phyloP scores from a whole-genome alignment of 768 basidiomycete genomes.

The Trametes cingulata region DNA sequence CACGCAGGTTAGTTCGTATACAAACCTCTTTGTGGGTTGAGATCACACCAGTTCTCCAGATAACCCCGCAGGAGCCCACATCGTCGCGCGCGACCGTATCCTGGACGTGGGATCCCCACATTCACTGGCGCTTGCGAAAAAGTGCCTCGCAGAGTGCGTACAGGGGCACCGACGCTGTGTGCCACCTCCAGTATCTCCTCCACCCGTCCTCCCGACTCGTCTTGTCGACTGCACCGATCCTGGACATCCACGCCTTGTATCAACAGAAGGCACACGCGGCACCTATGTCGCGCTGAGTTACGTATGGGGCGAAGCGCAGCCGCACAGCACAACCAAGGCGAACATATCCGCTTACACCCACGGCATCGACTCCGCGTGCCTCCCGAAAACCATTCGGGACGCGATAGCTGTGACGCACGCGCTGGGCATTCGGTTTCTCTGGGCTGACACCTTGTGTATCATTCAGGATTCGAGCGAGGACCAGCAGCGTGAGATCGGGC shows the following conservation, averaged over 20 bases:
- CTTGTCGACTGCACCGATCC: neutral
- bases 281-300: neutral
- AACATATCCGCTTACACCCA: neutral
- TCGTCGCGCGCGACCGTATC: neutral
- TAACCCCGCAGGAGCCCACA: neutral
- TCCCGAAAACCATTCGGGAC: conserved; percentile 3
- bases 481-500: neutral
- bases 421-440: neutral
- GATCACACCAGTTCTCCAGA: neutral
- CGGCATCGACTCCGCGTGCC: neutral
- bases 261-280: neutral
- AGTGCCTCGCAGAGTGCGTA: neutral
- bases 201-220: neutral
- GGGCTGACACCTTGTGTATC: conserved; percentile 5
- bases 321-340: neutral
- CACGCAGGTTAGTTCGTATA: neutral
- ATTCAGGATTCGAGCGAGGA: neutral
- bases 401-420: neutral
- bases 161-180: neutral
- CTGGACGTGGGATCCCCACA: neutral
- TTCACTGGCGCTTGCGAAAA: neutral
- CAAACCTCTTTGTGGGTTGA: neutral
- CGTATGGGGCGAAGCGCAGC: neutral
- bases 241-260: neutral
- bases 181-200: neutral